Base-by-base conservation (phyloP, 2,329 filamentous ascomycete species). In the Metarhizium guizhouense region DNA sequence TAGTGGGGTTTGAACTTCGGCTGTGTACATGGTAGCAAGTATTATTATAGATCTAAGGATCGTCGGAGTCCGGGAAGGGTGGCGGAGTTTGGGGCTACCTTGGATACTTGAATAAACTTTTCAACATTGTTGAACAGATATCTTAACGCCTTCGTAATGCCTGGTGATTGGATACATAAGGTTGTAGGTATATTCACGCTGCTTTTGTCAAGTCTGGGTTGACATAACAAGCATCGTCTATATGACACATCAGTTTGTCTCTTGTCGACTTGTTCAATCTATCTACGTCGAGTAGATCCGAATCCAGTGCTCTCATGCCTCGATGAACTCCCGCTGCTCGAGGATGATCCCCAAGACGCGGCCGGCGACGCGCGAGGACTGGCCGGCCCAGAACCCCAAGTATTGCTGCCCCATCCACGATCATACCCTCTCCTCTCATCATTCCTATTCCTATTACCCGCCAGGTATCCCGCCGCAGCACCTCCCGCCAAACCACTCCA, bases 241-340 rank as follows among this genome's bases (percentile, higher is more conserved):
- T 20, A 20, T 20, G 10, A 16, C 16, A 6, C 42, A 20, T 18
- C 16, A 6, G 38, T 13, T n/a, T 40, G 5, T 20, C 18, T 4
- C 11, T n/a, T 16, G 11, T 11, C 45, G 13, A 29, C 45, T 30
- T 11, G 25, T 30, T 6, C 18, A 34, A 16, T 29, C 57, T 63
- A 85, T 62, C 83, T 76, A 56, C 84, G 75, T 56, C 74, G 81
- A 0, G 87, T 90, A 8, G 83, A 86, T 8, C 87, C 87, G 65
- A 88, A 90, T 0, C 87, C 87, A 0, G 86, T 90, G 62, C 84
- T 88, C 62, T 86, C 80, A 62, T 86, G 78, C 54, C 81, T 78
- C 14, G 77, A 73, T 8, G 76, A 78, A 47, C 55, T 55, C 18
- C 50, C 45, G 16, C 68, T 66, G 0, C 49, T 14, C 13, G 74